Conservation (phyloP, 2,329 filamentous ascomycete genomes). For the Corniculantispora saksenae region DNA sequence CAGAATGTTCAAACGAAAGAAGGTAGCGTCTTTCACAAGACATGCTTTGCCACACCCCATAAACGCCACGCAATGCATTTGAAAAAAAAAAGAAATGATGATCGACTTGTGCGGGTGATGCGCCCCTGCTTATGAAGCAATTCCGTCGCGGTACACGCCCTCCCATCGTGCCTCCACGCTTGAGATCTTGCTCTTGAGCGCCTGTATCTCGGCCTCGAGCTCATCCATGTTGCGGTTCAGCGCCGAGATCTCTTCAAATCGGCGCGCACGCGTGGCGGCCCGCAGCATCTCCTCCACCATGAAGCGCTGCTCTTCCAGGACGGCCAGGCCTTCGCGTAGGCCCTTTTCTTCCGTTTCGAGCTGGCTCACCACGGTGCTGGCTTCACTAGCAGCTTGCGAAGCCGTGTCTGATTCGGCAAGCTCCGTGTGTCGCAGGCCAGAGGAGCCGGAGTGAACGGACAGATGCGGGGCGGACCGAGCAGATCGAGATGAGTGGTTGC, state of each 20-base stretch:
- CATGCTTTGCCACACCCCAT: background rate
- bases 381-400: slow-evolving; percentile 46
- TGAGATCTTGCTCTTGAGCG: slow-evolving; percentile 63
- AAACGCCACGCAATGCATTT: slow-evolving; percentile 21
- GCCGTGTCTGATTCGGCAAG: slow-evolving; percentile 48
- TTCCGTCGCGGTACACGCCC: slow-evolving; percentile 46
- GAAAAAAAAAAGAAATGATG: background rate
- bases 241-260: slow-evolving; percentile 84
- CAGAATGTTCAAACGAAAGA: background rate
- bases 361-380: slow-evolving; percentile 54
- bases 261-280: slow-evolving; percentile 70
- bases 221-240: slow-evolving; percentile 81
- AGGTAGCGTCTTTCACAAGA: background rate
- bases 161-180: slow-evolving; percentile 64
- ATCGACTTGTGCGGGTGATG: background rate
- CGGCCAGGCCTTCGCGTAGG: slow-evolving; percentile 74
- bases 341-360: slow-evolving; percentile 84
- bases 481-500: slow-evolving; percentile 39
- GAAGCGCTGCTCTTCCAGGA: slow-evolving; percentile 89
- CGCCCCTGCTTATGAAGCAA: slow-evolving; percentile 20
- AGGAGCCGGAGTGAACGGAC: slow-evolving; percentile 37
- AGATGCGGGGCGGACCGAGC: slow-evolving; percentile 35
- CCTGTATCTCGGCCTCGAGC: slow-evolving; percentile 74
- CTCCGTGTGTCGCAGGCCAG: slow-evolving; percentile 49
- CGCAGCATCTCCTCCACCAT: slow-evolving; percentile 85